Percentiles rank a stretch among this genome's conserved stretches.
Conservation (phyloP, 441 rosid genomes). For the Gossypium lobatum region DNA sequence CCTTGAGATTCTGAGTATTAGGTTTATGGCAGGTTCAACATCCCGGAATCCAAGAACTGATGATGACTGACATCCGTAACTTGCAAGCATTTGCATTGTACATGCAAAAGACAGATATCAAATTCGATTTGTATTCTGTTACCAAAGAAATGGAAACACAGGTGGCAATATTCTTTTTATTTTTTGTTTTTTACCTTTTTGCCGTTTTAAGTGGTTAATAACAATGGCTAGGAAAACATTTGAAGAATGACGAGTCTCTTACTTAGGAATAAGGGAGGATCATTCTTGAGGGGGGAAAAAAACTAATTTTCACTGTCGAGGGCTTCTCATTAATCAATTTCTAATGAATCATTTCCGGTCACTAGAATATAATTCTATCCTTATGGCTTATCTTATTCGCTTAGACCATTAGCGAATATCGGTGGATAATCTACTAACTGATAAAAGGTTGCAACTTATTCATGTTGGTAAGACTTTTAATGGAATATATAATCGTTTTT, state of each 20-base stretch:
- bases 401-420: neutral
- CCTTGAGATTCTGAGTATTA: constrained; percentile 23
- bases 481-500: neutral
- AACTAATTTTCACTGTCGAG: neutral
- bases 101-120: constrained; percentile 87
- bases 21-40: constrained; percentile 70
- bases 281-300: neutral
- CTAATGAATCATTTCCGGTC: neutral
- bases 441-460: neutral
- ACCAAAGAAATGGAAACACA: constrained; percentile 96
- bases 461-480: neutral
- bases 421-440: neutral
- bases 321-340: neutral
- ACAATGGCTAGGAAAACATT: neutral
- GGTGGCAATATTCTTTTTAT: constrained; percentile 32
- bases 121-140: constrained; percentile 75
- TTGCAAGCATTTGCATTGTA: constrained; percentile 87
- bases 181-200: neutral
- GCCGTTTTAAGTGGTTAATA: neutral
- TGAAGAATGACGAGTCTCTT: neutral
- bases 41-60: constrained; percentile 81
- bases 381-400: neutral
- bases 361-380: neutral
- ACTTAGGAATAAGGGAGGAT: neutral
- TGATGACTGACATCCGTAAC: constrained; percentile 94